These are phyloP conservation scores for Penicillium sp. DNA, from an alignment of 2,329 filamentous ascomycete genomes.

Conservation along the genomic window DNA sequence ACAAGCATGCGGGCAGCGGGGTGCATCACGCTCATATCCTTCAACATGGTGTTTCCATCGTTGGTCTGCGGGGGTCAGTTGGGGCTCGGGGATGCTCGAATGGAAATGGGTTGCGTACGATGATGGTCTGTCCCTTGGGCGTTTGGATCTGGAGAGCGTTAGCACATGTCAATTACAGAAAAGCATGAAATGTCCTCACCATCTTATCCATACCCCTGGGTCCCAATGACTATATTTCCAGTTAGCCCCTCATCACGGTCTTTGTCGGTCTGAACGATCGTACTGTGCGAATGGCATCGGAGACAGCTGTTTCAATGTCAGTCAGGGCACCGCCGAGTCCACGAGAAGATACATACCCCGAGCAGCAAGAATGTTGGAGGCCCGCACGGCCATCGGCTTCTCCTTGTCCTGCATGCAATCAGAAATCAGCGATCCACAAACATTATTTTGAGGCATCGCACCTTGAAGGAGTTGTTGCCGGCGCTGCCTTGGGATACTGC, in stretches of 20 bases:
- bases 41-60: constrained; percentile 98
- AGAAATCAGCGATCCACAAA: constrained; percentile 38
- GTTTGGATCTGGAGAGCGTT: constrained; percentile 71
- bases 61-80: constrained; percentile 66
- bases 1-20: constrained; percentile 99
- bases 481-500: constrained; percentile 50
- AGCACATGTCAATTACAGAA: constrained; percentile 15
- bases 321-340: constrained; percentile 14
- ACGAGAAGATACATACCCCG: constrained; percentile 64
- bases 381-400: constrained; percentile 96
- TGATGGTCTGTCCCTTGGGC: constrained; percentile 94
- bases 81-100: constrained; percentile 7
- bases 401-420: constrained; percentile 71
- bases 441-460: constrained; percentile 35
- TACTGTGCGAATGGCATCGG: constrained; percentile 92
- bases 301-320: constrained; percentile 68
- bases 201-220: constrained; percentile 99
- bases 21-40: constrained; percentile 98
- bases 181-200: constrained; percentile 45
- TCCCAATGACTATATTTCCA: constrained; percentile 68
- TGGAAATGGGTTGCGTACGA: constrained; percentile 51
- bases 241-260: constrained; percentile 42
- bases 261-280: constrained; percentile 23
- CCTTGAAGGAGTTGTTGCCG: constrained; percentile 69
- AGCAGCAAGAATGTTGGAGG: constrained; percentile 94